Conservation (phyloP, 495 filamentous ascomycete species). For the Neurospora sp. region DNA sequence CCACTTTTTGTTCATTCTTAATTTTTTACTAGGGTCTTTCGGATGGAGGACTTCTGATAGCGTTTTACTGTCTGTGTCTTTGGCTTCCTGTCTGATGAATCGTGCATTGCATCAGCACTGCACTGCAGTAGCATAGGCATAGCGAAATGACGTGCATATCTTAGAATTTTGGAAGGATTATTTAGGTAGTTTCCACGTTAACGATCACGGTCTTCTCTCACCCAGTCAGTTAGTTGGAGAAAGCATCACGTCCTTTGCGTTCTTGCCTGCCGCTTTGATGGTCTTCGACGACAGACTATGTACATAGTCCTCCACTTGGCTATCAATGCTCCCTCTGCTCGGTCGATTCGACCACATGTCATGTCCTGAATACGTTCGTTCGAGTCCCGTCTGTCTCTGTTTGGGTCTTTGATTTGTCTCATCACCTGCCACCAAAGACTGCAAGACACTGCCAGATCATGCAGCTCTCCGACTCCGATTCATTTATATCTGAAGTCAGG, state of each 20-base stretch:
- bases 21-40: neutral
- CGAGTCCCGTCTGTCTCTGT: no score
- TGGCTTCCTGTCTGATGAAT: neutral
- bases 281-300: neutral
- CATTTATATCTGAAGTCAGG: no score
- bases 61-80: neutral
- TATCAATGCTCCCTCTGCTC: neutral
- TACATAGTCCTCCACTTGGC: neutral
- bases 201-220: neutral
- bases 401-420: neutral
- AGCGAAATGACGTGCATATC: neutral
- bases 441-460: neutral
- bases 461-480: neutral
- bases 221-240: neutral
- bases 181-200: no score
- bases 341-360: neutral
- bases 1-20: neutral
- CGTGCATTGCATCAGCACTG: neutral
- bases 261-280: neutral
- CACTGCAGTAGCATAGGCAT: neutral
- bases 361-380: no score
- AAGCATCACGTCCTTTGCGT: neutral
- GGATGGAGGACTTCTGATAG: neutral
- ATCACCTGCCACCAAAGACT: neutral
- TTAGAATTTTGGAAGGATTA: neutral